Evolutionary conservation across 2,329 filamentous ascomycete species (phyloP), one percentile per base, ranked within the genome.

Genomic region (Blastomyces gilchristii): DNA sequence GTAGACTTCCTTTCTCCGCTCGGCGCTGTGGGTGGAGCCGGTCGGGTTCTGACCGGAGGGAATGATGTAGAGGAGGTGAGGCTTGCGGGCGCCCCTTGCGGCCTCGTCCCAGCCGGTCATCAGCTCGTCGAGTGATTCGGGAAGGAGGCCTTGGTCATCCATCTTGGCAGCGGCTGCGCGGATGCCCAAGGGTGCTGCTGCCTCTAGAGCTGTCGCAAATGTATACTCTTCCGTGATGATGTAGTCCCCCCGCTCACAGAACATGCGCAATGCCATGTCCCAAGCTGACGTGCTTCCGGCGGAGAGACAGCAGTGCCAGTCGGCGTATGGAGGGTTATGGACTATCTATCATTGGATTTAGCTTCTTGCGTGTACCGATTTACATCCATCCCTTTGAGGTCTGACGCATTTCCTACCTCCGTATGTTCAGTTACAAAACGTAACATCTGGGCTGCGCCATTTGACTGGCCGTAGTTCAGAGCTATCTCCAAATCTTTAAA

Each of bases 351-450:
- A 37, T 16, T 8, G 28, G 70, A 5, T 54, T 66, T 25, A 67
- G 61, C 45, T 49, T 56, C 2, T 52, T 12, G 39, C 12, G 45
- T 62, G 2, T 25, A 43, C 22, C 25, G 12, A 31, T 47, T 58
- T 43, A 11, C n/a, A 16, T 43, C 11, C 28, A 31, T 57, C 53
- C 41, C 16, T 1, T 28, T 34, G 31, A 9, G n/a, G n/a, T 28
- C 11, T 16, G 28, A 63, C 31, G 22, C 9, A 62, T 45, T 34
- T 16, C 39, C 39, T 69, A 80, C 79, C 77, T 99, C 93, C 0
- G 92, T 96, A 77, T 97, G 94, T 79, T 99, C 94, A 0, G 92
- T 95, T 60, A 97, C 82, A 78, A 89, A 97, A 65, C 94, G 87
- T 66, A 97, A 79, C 74, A 99, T 81, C 77, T 96, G 94, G 3